These are phyloP conservation scores for Paramecium caudatum DNA, from an alignment of 73 alveolate species.

Conservation along the genomic window DNA sequence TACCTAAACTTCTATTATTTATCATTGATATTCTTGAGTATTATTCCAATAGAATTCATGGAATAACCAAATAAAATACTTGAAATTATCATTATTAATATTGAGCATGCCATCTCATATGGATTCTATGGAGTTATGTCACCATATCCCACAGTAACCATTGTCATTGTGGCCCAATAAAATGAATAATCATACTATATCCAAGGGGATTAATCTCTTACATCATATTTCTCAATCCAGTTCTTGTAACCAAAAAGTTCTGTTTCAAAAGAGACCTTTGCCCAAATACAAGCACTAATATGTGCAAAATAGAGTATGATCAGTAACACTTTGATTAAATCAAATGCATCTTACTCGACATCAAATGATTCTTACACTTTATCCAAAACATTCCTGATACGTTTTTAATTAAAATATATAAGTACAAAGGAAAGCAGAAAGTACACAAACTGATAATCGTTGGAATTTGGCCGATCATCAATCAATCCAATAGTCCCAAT, in stretches of 20 bases:
- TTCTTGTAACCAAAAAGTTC: background rate
- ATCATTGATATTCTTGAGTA: slow-evolving; percentile 52
- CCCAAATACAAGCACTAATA: slow-evolving; percentile 46
- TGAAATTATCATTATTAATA: slow-evolving; percentile 51
- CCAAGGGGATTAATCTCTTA: slow-evolving; percentile 21
- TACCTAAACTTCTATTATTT: slow-evolving; percentile 38
- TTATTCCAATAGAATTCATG: slow-evolving; percentile 69
- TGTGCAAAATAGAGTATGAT: slow-evolving; percentile 43
- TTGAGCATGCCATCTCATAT: slow-evolving; percentile 56
- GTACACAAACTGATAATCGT: background rate
- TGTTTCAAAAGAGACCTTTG: background rate
- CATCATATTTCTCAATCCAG: background rate
- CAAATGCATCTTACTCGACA: slow-evolving; percentile 27
- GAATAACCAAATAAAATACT: slow-evolving; percentile 72
- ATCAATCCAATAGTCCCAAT: background rate
- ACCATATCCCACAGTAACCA: slow-evolving; percentile 65
- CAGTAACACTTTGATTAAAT: slow-evolving; percentile 45
- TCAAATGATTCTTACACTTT: slow-evolving; percentile 37
- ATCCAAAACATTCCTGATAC: slow-evolving; percentile 16
- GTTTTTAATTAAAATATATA: background rate
- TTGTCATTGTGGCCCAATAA: slow-evolving; percentile 61
- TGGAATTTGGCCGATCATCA: background rate
- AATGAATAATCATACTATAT: slow-evolving; percentile 31
- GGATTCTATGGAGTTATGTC: slow-evolving; percentile 55
- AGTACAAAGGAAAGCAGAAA: background rate